phyloP scores from a whole-genome alignment of 2,329 filamentous ascomycete species.

The Rutstroemia sp. region DNA sequence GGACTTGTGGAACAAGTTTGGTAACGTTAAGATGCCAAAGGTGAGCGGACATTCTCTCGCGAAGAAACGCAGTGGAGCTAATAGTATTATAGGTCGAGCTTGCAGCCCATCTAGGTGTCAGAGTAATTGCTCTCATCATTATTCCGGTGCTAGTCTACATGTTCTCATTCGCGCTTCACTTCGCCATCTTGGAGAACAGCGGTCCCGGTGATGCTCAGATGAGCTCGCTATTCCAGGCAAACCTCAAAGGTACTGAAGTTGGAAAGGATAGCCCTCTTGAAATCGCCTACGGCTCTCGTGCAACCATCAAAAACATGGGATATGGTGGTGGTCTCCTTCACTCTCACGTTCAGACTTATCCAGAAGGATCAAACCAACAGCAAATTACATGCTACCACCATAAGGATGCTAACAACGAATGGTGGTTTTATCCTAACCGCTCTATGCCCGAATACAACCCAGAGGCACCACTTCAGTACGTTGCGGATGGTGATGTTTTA shows the following conservation, averaged over 20 bases:
- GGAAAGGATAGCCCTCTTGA: constrained; percentile 92
- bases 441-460: constrained; percentile 63
- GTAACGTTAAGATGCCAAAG: constrained; percentile 83
- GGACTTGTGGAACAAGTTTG: constrained; percentile 97
- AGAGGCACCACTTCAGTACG: constrained; percentile 63
- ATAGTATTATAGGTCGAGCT: constrained; percentile 45
- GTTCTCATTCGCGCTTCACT: constrained; percentile 92
- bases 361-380: constrained; percentile 87
- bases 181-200: constrained; percentile 84
- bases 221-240: constrained; percentile 98
- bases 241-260: constrained; percentile 86
- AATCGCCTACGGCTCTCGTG: constrained; percentile 79
- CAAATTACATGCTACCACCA: constrained; percentile 99
- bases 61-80: constrained; percentile 2
- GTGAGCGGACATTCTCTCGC: constrained; percentile 35
- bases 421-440: constrained; percentile 97
- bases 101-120: constrained; percentile 69
- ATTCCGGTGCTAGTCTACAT: constrained; percentile 89
- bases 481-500: constrained; percentile 70
- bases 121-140: constrained; percentile 80
- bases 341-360: constrained; percentile 93
- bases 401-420: constrained; percentile 99
- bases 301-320: constrained; percentile 98
- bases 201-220: constrained; percentile 99
- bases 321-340: constrained; percentile 95